Percentiles rank a stretch among this genome's conserved stretches.
These are phyloP conservation scores for Gaertneriomyces sp. DNA, from an alignment of 192 early-diverging fungal genomes.

Conservation along the genomic window DNA sequence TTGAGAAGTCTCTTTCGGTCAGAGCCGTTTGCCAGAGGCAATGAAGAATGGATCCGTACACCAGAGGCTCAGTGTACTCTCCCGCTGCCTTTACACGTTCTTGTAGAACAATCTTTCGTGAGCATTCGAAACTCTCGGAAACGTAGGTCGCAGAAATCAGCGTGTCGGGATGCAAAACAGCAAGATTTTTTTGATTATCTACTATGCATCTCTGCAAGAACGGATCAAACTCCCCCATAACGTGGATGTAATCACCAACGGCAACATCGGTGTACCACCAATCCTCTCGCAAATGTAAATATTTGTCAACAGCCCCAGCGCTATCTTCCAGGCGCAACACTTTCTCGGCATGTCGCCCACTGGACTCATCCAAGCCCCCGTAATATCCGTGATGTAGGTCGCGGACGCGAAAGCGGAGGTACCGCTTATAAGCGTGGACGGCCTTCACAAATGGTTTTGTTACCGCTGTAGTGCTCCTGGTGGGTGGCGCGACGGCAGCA, in stretches of 20 bases:
- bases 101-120: slow-evolving; percentile 74
- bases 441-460: slow-evolving; percentile 1
- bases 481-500: background rate
- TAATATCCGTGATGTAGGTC: slow-evolving; percentile 30
- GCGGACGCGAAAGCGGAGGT: slow-evolving; percentile 37
- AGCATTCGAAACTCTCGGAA: slow-evolving; percentile 71
- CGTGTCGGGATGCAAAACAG: slow-evolving; percentile 78
- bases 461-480: background rate
- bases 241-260: slow-evolving; percentile 60
- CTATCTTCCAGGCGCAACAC: slow-evolving; percentile 32
- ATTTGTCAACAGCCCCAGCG: slow-evolving; percentile 12
- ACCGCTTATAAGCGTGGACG: background rate
- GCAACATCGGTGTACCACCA: slow-evolving; percentile 59
- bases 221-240: slow-evolving; percentile 37
- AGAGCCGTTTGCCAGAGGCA: slow-evolving; percentile 72
- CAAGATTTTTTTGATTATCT: slow-evolving; percentile 53
- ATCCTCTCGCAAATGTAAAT: slow-evolving; percentile 59
- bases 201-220: slow-evolving; percentile 42
- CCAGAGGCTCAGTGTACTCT: slow-evolving; percentile 53
- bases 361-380: background rate
- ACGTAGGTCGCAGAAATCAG: slow-evolving; percentile 74
- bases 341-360: no score
- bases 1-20: slow-evolving; percentile 56
- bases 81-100: slow-evolving; percentile 50
- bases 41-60: slow-evolving; percentile 83